Conservation (phyloP, 2,329 filamentous ascomycete genomes). For the Botrytis byssoidea region DNA sequence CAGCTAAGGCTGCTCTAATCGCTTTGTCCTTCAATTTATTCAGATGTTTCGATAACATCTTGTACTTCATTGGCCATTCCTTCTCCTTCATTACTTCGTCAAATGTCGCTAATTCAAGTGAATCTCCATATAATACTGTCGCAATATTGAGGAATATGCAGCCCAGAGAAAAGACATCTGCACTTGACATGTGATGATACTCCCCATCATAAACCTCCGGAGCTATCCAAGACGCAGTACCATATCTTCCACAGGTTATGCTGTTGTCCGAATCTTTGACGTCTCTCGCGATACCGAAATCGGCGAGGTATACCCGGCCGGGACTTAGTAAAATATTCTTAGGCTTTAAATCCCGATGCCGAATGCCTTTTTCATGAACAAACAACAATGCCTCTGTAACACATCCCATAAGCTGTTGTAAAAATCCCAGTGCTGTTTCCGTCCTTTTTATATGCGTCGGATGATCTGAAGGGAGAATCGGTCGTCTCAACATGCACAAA, state of each 20-base stretch:
- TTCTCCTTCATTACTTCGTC: slow-evolving; percentile 41
- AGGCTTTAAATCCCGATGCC: slow-evolving; percentile 50
- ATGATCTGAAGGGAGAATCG: neutral
- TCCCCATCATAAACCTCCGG: slow-evolving; percentile 44
- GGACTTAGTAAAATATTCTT: slow-evolving; percentile 49
- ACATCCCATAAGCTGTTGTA: slow-evolving; percentile 47
- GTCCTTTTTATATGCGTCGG: slow-evolving; percentile 28
- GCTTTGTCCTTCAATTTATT: slow-evolving; percentile 24
- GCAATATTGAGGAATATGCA: slow-evolving; percentile 48
- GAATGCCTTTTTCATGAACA: slow-evolving; percentile 41
- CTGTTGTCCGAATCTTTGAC: slow-evolving; percentile 48
- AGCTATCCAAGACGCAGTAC: slow-evolving; percentile 47
- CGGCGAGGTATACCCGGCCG: slow-evolving; percentile 48
- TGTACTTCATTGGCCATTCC: slow-evolving; percentile 40
- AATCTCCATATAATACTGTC: slow-evolving; percentile 45
- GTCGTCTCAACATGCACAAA: slow-evolving; percentile 17
- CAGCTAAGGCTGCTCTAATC: slow-evolving; percentile 23
- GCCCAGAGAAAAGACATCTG: slow-evolving; percentile 50
- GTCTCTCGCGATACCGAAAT: slow-evolving; percentile 51
- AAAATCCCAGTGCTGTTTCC: slow-evolving; percentile 41
- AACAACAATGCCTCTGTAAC: slow-evolving; percentile 37
- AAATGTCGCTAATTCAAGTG: slow-evolving; percentile 41
- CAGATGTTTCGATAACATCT: slow-evolving; percentile 26
- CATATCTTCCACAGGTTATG: slow-evolving; percentile 43
- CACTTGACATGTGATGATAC: slow-evolving; percentile 48